phyloP scores from a whole-genome alignment of 306 rosid species.

The Lablab purpureus region DNA sequence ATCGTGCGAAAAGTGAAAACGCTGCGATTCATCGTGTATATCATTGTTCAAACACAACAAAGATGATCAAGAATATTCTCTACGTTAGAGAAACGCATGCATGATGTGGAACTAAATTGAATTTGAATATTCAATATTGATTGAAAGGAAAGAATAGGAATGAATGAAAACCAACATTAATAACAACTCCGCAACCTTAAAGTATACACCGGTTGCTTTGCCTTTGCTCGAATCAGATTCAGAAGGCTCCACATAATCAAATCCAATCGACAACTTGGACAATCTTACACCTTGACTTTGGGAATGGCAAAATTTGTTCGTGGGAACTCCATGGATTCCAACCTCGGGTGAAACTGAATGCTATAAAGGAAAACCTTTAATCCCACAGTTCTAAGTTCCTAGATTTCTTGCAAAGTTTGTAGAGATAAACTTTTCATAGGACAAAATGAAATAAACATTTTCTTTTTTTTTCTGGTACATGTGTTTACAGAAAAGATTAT shows the following conservation, averaged over 20 bases:
- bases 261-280: conserved; percentile 63
- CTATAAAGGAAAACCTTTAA: conserved; percentile 48
- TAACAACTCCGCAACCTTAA: conserved; percentile 54
- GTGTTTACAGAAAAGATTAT: too few relatives aligned
- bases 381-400: not conserved
- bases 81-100: not conserved
- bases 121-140: not conserved
- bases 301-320: conserved; percentile 65
- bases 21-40: conserved; percentile 50
- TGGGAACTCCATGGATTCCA: conserved; percentile 69
- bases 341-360: conserved; percentile 71
- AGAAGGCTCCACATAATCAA: conserved; percentile 65
- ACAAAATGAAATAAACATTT: too few relatives aligned
- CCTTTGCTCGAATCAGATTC: conserved; percentile 59
- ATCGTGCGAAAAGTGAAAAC: conserved; percentile 61
- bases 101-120: not conserved
- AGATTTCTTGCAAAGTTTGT: not conserved
- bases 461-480: too few relatives aligned
- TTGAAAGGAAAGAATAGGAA: not conserved
- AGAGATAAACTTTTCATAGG: too few relatives aligned
- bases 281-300: conserved; percentile 62
- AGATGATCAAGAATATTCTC: not conserved
- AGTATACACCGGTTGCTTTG: conserved; percentile 62
- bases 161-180: conserved; percentile 14
- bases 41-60: not conserved